Percentiles rank a stretch among this genome's conserved stretches.
phyloP scores from a whole-genome alignment of 2,329 filamentous ascomycete genomes.

The Aspergillus pseudoglaucus region DNA sequence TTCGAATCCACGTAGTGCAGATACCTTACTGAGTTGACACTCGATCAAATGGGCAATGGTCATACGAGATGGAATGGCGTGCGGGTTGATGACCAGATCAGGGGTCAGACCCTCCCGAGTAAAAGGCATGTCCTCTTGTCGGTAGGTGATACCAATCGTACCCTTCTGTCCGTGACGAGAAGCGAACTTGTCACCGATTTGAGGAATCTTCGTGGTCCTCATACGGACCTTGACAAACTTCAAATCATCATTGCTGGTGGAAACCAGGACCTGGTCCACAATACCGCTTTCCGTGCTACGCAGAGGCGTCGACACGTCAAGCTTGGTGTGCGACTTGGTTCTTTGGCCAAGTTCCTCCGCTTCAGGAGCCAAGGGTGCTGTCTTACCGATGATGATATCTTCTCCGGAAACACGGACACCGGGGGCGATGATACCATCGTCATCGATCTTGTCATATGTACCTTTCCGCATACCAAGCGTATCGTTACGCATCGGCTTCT shows the following conservation, averaged over 20 bases:
- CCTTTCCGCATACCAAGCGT: constrained; percentile 90
- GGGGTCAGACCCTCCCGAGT: constrained; percentile 84
- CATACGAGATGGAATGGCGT: constrained; percentile 99
- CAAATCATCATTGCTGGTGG: constrained; percentile 88
- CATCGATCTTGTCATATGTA: constrained; percentile 95
- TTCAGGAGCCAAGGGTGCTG: constrained; percentile 86
- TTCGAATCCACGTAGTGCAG: constrained; percentile 86
- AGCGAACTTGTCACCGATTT: constrained; percentile 98
- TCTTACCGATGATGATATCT: constrained; percentile 99
- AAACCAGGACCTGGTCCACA: constrained; percentile 85
- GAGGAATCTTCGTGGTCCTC: constrained; percentile 92
- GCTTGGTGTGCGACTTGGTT: constrained; percentile 82
- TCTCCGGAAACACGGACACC: constrained; percentile 93
- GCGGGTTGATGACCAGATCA: constrained; percentile 97
- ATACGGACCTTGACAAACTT: constrained; percentile 97
- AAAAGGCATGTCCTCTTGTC: constrained; percentile 98
- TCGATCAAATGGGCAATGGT: constrained; percentile 99
- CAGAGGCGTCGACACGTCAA: constrained; percentile 90
- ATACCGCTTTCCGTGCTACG: constrained; percentile 96
- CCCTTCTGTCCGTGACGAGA: constrained; percentile 99
- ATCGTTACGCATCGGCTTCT: constrained; percentile 84
- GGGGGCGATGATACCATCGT: constrained; percentile 89
- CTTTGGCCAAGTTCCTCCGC: constrained; percentile 89
- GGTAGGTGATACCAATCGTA: constrained; percentile 97
- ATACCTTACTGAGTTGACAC: constrained; percentile 94